Base-by-base conservation (phyloP, 768 basidiomycete species). In the Amylocystis lapponica region DNA sequence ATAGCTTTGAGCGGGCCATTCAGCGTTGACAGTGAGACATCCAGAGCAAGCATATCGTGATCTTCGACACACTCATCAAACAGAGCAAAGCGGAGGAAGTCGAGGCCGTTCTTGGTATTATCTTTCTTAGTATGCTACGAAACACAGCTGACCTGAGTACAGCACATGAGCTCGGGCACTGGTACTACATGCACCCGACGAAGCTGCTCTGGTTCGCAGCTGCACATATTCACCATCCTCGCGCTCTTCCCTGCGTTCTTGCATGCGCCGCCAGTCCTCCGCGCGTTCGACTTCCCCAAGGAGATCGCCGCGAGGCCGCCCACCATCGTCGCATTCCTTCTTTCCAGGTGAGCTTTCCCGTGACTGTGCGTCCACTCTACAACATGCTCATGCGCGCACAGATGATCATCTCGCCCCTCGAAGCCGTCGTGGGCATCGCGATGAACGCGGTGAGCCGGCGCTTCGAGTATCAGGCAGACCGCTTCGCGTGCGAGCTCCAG, bases 131-230 rank as follows among this genome's bases (percentile, higher is more conserved):
- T n/a, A 23, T 13, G 8, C 21, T 10, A 27, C 14, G 11, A 13
- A 23, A 8, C 1, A 44, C 22, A n/a, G 20, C 13, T 26, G 13
- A 25, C 43, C 32, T 33, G 19, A 42, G 29, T 39, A 32, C 49
- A 81, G 92, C 92, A 0, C 94, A 98, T 63, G 94, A 97, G 55
- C 84, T 97, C 27, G 95, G 95, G 0, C 95, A 98, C 68, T 98
- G 95, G 93, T 89, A 85, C 58, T 81, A 81, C 67, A 73, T 81
- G 53, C 95, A 98, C 70, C 89, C 92, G 1, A 83, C 84, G 48
- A 92, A 96, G 62, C 75, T 96, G 58, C 74, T 98, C 58, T 69
- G 75, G 95, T 52, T 86, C 86, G 30, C 93, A 98, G 56, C 38
- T 91, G 40, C 91, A 96, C 70, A 77, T 92, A 50, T 87, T 95